Conservation (phyloP, 2,329 filamentous ascomycete genomes). For the Aspergillus awamori region DNA sequence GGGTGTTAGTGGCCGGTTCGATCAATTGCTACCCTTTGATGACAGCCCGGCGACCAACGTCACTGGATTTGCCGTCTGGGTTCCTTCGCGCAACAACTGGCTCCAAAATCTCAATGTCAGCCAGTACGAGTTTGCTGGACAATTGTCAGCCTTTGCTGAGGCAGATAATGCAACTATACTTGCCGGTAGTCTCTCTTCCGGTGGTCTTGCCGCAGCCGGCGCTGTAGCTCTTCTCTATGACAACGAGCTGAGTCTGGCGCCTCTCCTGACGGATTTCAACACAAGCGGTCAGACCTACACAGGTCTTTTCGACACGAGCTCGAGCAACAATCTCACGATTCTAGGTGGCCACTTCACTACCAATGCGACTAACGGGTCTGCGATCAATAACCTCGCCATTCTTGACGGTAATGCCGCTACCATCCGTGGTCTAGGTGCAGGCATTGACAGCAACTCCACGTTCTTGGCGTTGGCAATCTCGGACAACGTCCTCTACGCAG, state of each 20-base stretch:
- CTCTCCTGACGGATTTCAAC: conserved; percentile 51
- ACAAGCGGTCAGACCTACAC: conserved; percentile 57
- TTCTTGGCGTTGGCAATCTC: conserved; percentile 72
- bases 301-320: conserved; percentile 74
- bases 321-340: conserved; percentile 77
- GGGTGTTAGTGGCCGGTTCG: conserved; percentile 79
- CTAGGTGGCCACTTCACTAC: conserved; percentile 85
- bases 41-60: conserved; percentile 64
- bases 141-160: conserved; percentile 70
- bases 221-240: conserved; percentile 65
- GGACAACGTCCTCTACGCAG: conserved; percentile 73
- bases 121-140: conserved; percentile 69
- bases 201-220: conserved; percentile 71
- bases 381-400: conserved; percentile 77
- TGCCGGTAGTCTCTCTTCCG: conserved; percentile 79
- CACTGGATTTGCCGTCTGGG: conserved; percentile 86
- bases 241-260: conserved; percentile 40
- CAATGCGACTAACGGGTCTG: conserved; percentile 66
- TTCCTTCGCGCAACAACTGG: conserved; percentile 84
- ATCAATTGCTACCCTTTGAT: conserved; percentile 67
- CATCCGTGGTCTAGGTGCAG: conserved; percentile 67
- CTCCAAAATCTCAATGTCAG: conserved; percentile 73
- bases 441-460: conserved; percentile 70
- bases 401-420: conserved; percentile 74
- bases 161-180: conserved; percentile 65